Conservation (phyloP, 2,329 filamentous ascomycete genomes). For the Botrytis medusae region DNA sequence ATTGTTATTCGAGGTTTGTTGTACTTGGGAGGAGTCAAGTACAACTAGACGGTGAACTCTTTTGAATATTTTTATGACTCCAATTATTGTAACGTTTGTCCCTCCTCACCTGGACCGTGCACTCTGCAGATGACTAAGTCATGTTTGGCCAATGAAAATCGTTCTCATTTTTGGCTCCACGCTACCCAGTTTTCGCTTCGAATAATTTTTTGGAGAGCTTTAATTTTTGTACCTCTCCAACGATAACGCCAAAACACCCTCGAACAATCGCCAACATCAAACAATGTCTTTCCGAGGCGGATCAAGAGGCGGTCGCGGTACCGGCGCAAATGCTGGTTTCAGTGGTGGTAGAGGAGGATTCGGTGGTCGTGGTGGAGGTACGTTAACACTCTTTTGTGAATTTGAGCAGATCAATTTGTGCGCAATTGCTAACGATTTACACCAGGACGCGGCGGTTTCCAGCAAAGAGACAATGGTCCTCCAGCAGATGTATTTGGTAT, state of each 20-base stretch:
- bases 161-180: conserved; percentile 2
- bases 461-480: conserved; percentile 60
- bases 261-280: conserved; percentile 19
- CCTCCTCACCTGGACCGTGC: conserved; percentile 5
- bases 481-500: conserved; percentile 60
- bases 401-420: conserved; percentile 20
- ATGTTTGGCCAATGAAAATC: conserved; percentile 13
- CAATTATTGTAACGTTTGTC: not conserved
- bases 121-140: conserved; percentile 3
- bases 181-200: conserved; percentile 23
- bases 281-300: conserved; percentile 53
- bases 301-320: conserved; percentile 53
- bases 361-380: conserved; percentile 47
- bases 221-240: conserved; percentile 32
- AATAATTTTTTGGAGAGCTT: conserved; percentile 26
- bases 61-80: conserved; percentile 22
- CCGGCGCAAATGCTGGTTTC: conserved; percentile 51
- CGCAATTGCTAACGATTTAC: conserved; percentile 28
- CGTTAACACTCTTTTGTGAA: conserved; percentile 37
- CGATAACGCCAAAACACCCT: conserved; percentile 43
- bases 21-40: conserved; percentile 4
- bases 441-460: conserved; percentile 61
- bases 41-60: conserved; percentile 14
- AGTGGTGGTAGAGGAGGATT: conserved; percentile 51
- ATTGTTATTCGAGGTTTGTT: conserved; percentile 6